phyloP scores from a whole-genome alignment of 1,284 basidiomycete species.

The Cystobasidium slooffiae region DNA sequence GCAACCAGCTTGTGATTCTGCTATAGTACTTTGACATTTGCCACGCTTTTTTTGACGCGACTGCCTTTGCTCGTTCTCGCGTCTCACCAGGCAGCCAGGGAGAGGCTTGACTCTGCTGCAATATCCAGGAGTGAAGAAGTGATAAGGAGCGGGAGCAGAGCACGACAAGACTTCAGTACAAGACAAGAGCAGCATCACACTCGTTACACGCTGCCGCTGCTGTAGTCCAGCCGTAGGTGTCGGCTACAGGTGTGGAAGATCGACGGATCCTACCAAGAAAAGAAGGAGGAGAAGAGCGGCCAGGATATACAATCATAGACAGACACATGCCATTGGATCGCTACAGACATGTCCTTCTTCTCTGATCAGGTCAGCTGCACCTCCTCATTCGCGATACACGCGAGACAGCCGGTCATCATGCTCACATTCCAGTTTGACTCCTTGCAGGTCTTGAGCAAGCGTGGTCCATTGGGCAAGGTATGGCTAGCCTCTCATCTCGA shows the following conservation, averaged over 20 bases:
- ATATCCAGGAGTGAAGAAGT: not conserved
- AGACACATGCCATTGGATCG: not conserved
- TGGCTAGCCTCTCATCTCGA: slow-evolving; percentile 99
- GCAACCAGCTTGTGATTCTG: not conserved
- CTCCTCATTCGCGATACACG: not conserved
- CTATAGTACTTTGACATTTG: not conserved
- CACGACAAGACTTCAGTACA: not conserved
- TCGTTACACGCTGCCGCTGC: no score
- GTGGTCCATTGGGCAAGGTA: slow-evolving; percentile 91
- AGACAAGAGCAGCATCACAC: not conserved
- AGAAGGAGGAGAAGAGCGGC: no score
- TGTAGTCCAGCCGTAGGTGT: no score
- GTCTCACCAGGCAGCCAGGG: not conserved
- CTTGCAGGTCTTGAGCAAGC: slow-evolving; percentile 60
- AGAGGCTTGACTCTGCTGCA: slow-evolving; percentile 1
- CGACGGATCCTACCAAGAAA: no score
- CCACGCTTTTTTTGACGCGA: slow-evolving; percentile 2
- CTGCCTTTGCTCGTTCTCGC: slow-evolving; percentile 11
- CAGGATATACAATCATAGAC: not conserved
- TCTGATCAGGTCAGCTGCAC: slow-evolving; percentile 13
- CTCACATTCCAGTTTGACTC: slow-evolving; percentile 9
- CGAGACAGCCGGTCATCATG: not conserved
- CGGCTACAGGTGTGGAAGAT: no score
- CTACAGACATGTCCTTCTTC: slow-evolving; percentile 28
- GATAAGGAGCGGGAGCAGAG: not conserved